Evolutionary conservation across 306 rosid genomes (phyloP).

Genomic region (Citrullus amarus): DNA sequence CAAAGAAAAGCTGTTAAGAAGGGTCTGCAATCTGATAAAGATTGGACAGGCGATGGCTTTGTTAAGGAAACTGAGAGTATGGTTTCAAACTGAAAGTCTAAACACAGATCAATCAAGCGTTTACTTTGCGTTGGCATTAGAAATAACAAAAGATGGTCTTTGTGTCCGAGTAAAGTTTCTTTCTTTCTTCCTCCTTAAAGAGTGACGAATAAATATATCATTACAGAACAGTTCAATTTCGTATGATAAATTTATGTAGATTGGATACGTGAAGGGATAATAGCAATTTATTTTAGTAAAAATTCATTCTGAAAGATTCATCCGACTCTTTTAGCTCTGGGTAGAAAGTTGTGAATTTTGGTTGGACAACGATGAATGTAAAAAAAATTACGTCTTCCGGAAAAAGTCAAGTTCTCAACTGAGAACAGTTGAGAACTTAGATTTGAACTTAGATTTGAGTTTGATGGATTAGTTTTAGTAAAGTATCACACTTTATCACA

Average conservation of each 20-base stretch:
- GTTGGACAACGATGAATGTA: too few species aligned
- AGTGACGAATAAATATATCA: not conserved
- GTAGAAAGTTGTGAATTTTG: not conserved
- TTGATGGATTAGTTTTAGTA: too few species aligned
- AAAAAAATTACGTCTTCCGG: too few species aligned
- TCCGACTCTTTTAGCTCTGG: not conserved
- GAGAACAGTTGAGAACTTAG: too few species aligned
- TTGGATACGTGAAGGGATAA: not conserved
- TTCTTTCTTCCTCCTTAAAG: not conserved
- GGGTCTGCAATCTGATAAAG: conserved; percentile 86
- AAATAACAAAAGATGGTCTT: not conserved
- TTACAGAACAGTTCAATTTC: not conserved
- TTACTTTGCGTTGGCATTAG: not conserved
- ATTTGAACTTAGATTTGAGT: too few species aligned
- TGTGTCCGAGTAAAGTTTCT: not conserved
- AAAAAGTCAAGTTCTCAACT: too few species aligned
- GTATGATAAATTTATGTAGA: not conserved
- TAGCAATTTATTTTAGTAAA: not conserved
- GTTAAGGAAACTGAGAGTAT: conserved; percentile 87
- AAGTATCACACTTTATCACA: too few species aligned
- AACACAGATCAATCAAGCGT: not conserved
- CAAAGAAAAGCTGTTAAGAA: conserved; percentile 69
- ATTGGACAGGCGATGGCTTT: conserved; percentile 99
- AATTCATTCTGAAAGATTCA: not conserved
- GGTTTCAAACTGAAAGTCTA: conserved; percentile 68